Evolutionary conservation across 495 filamentous ascomycete species (phyloP).

Genomic region (Penicillium bovifimosum): DNA sequence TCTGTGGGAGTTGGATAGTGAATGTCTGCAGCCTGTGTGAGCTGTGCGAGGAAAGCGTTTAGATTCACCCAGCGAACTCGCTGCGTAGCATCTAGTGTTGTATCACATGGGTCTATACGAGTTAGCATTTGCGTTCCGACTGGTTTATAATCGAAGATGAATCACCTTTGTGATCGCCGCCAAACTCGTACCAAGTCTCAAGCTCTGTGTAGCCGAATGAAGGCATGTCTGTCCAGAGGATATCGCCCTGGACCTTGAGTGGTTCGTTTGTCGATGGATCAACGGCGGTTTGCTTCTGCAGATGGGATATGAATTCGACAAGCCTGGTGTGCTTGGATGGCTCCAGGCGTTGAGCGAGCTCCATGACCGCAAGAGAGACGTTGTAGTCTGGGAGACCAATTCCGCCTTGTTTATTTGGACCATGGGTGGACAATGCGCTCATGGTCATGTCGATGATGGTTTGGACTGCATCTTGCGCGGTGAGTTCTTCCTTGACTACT

Average conservation of each 20-base stretch:
- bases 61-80: conserved; percentile 1
- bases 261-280: conserved; percentile 1
- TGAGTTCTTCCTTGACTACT: conserved; percentile 3
- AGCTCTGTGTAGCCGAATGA: conserved; percentile 1
- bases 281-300: conserved; percentile 1
- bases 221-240: conserved; percentile 4
- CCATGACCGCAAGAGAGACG: conserved; percentile 5
- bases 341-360: conserved; percentile 8
- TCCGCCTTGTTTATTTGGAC: background rate
- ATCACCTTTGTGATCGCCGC: conserved; percentile 2
- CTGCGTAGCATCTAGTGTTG: background rate
- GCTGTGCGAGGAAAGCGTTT: conserved; percentile 4
- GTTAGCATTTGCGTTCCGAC: background rate
- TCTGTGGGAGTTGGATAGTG: background rate
- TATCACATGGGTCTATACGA: background rate
- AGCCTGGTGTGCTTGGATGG: conserved; percentile 2
- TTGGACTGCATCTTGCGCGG: conserved; percentile 1
- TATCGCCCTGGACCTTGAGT: background rate
- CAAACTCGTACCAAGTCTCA: background rate
- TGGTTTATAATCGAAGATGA: background rate
- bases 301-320: conserved; percentile 1
- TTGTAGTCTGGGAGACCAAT: conserved; percentile 8
- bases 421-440: background rate
- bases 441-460: conserved; percentile 4
- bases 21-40: background rate